These are phyloP conservation scores for Leptographium procerum DNA, from an alignment of 2,329 filamentous ascomycete genomes.

Conservation along the genomic window DNA sequence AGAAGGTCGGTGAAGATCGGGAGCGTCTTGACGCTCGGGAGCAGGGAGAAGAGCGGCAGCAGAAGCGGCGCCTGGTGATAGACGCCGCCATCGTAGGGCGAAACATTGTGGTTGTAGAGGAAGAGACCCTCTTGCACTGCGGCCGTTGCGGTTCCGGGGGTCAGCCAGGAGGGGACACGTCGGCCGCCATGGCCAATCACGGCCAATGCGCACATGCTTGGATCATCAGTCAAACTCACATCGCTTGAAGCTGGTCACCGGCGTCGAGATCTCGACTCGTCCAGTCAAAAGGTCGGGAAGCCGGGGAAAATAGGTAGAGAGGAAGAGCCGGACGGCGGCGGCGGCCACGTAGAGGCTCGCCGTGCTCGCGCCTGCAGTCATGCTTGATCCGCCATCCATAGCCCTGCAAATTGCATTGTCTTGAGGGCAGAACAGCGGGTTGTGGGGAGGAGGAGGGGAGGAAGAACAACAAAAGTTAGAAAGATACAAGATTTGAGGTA, in stretches of 20 bases:
- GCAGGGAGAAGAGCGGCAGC: conserved; percentile 79
- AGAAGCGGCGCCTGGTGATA: conserved; percentile 76
- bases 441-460: no score
- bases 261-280: conserved; percentile 92
- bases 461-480: not conserved
- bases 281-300: conserved; percentile 77
- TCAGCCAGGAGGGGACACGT: not conserved
- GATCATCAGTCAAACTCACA: no score
- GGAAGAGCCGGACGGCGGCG: conserved; percentile 63
- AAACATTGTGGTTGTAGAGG: conserved; percentile 91
- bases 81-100: conserved; percentile 89
- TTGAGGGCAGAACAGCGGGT: not conserved
- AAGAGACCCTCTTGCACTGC: conserved; percentile 93
- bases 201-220: no score
- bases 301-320: conserved; percentile 71
- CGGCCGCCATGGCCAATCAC: conserved; percentile 19
- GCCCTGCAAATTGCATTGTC: conserved; percentile 1
- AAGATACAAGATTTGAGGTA: not conserved
- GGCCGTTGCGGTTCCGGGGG: no score
- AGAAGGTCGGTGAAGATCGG: conserved; percentile 69
- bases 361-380: conserved; percentile 29
- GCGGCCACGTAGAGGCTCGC: conserved; percentile 63
- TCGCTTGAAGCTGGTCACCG: conserved; percentile 96
- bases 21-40: conserved; percentile 57
- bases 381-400: conserved; percentile 13